Evolutionary conservation across 1,284 basidiomycete genomes (phyloP), one percentile per base, ranked within the genome.

Genomic region (Ustilago trichophora): DNA sequence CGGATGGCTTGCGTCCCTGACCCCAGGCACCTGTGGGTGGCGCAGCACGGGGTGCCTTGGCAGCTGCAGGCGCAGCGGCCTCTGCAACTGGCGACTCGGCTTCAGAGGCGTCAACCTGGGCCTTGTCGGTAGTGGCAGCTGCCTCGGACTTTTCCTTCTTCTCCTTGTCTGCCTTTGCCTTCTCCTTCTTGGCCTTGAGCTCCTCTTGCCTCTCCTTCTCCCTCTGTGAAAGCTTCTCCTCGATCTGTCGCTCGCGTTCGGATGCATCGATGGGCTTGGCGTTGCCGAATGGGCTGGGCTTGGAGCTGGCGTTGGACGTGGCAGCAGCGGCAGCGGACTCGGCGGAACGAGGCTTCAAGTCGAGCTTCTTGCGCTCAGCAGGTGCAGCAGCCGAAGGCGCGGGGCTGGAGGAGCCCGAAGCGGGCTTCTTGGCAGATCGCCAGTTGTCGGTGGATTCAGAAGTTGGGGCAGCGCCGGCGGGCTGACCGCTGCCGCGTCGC

Each of bases 211-310:
- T 51, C 58, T 72, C 56, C 57, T 72, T 73, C 32, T 78, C 75
- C 21, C 65, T 50, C 44, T 73, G 60, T n/a, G 55, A 49, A 26
- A 80, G 63, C 53, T 69, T 70, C 44, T 90, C 86, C 24, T 86
- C 81, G 10, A 92, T 87, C 78, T 88, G 90, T 47, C 87, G 87
- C 78, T 97, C 93, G 51, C 88, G 87, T 3, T 86, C 84, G 18
- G 89, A 84, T 8, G 90, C 88, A 81, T 97, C 92, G 27, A 97
- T 90, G 12, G 94, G 93, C 76, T 91, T 92, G 34, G 95, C 95
- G 46, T 87, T 85, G 53, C 95, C 95, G 80, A 98, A 98, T 2
- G 94, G 93, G 78, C 87, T 83, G 15, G 84, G 46, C 45, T 81
- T 68, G 26, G 78, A 29, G 18, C 78, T 58, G 41, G 21, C 90